A percentile compares a stretch with the other conserved stretches of the same genome.
These are phyloP conservation scores for Trichoderma sp. DNA, from an alignment of 2,329 filamentous ascomycete genomes.

Conservation along the genomic window DNA sequence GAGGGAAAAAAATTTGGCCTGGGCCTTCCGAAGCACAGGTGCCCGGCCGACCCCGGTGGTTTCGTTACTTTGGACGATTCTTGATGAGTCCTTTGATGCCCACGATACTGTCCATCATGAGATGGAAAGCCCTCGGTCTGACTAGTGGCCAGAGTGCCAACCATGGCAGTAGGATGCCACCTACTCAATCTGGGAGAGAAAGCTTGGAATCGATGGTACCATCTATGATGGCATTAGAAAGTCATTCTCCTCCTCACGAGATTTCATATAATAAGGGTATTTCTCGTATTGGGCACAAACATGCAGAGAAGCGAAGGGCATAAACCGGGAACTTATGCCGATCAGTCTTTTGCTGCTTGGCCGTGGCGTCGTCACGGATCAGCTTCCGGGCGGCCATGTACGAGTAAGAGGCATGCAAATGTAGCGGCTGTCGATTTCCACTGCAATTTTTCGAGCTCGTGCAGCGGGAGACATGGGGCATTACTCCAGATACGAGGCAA, in stretches of 20 bases:
- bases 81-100: background rate
- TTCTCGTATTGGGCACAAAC: background rate
- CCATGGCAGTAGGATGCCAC: background rate
- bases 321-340: background rate
- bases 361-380: background rate
- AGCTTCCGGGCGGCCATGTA: background rate
- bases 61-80: background rate
- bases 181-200: slow-evolving; percentile 6
- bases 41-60: background rate
- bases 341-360: background rate
- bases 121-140: background rate
- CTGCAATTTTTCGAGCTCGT: background rate
- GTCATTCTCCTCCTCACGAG: background rate
- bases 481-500: background rate
- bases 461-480: background rate
- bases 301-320: background rate
- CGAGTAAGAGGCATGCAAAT: background rate
- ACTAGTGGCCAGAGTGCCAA: background rate
- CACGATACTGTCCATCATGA: background rate
- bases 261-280: background rate
- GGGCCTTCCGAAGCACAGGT: slow-evolving; percentile 5
- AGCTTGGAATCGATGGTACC: background rate
- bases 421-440: background rate
- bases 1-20: slow-evolving; percentile 1
- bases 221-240: background rate